Conservation (phyloP, 1,284 basidiomycete genomes). For the Leccinum pallidistipes region DNA sequence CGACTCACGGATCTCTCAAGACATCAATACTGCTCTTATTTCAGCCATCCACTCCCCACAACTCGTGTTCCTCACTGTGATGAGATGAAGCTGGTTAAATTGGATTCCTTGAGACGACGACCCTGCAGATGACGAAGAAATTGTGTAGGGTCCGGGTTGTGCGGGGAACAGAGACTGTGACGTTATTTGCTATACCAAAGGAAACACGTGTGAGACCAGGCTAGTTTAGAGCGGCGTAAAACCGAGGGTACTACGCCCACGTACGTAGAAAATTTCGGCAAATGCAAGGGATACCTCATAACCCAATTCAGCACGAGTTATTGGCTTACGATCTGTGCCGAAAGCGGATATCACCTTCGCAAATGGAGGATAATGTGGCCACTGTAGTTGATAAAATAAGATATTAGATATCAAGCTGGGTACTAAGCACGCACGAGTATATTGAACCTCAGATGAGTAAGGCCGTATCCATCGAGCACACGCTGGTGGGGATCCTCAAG, state of each 20-base stretch:
- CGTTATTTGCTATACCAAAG: conserved; percentile 19
- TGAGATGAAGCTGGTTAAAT: conserved; percentile 27
- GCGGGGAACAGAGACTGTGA: conserved; percentile 12
- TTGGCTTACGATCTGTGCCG: conserved; percentile 16
- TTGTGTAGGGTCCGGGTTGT: conserved; percentile 24
- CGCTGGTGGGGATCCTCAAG: conserved; percentile 23
- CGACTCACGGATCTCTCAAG: conserved; percentile 23
- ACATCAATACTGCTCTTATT: conserved; percentile 21
- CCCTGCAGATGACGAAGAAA: conserved; percentile 14
- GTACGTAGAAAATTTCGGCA: conserved; percentile 33
- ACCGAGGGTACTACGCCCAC: conserved; percentile 5
- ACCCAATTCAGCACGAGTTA: conserved; percentile 27
- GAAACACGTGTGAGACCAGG: conserved; percentile 6
- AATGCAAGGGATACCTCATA: conserved; percentile 33
- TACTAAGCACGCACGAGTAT: conserved; percentile 24
- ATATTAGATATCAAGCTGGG: neutral
- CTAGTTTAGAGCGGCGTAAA: neutral
- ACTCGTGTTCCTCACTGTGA: conserved; percentile 31
- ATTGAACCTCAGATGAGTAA: conserved; percentile 20
- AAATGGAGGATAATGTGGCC: conserved; percentile 31
- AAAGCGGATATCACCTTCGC: conserved; percentile 27
- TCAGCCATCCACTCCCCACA: conserved; percentile 30
- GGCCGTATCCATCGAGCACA: conserved; percentile 24
- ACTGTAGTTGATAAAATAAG: conserved; percentile 16
- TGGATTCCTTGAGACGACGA: conserved; percentile 18